Base-by-base conservation (phyloP, 2,329 filamentous ascomycete genomes). In the Aspergillus hortae region DNA sequence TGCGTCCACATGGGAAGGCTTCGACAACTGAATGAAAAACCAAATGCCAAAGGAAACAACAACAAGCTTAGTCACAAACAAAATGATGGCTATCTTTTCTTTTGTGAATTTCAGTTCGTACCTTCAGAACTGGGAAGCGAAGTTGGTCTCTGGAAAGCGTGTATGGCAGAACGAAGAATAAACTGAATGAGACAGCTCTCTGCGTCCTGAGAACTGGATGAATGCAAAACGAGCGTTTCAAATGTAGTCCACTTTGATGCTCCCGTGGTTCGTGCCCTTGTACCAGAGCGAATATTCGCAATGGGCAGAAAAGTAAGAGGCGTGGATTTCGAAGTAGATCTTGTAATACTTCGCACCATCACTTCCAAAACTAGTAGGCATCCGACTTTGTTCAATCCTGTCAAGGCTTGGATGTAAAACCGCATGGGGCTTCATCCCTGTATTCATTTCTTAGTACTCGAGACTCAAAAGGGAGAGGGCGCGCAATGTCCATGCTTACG, bases 251-350 rank as follows among this genome's bases (percentile, higher is more conserved):
- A 52, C 56, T 23, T 55, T 51, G 15, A 63, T 52, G 1, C 44
- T 55, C 6, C 62, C 61, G 27, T 63, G 56, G 14, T 60, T 32
- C 30, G 56, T 49, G 1, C 35, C 54, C 12, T 51, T 35, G 19
- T 59, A 61, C 54, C 49, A 65, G 15, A 65, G 53, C 0, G 53
- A 55, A 30, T 62, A 63, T 15, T 60, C 54, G 30, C 48, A 59
- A 33, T 61, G 58, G 2, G 58, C 58, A 14, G 57, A 64, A 36
- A 52, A 61, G 36, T 57, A 63, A 1, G 23, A 38, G 15, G 58
- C 56, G 4, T 53, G 55, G 19, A 66, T 59, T 3, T 59, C 4
- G 19, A 30, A 65, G 0, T 48, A 4, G 11, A 64, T 19, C 5
- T 47, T 2, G 25, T 63, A 60, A 40, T 64, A 61, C 0, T 11